These are phyloP conservation scores for Biscogniauxia mediterranea DNA, from an alignment of 2,329 filamentous ascomycete genomes.

Conservation along the genomic window DNA sequence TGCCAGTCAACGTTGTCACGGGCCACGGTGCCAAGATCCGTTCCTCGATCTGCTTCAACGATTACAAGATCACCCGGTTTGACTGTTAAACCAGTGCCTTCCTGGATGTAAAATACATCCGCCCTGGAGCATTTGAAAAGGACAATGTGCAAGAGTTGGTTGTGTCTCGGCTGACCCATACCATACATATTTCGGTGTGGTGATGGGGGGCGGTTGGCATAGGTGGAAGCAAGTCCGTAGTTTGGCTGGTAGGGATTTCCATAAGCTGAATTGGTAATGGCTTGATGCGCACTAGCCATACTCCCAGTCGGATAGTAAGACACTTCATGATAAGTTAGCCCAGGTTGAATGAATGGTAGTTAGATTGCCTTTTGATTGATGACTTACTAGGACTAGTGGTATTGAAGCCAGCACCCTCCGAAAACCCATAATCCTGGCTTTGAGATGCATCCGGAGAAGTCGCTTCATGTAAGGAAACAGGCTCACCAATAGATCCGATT, in stretches of 20 bases:
- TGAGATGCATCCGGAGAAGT: slow-evolving; percentile 43
- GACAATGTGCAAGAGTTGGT: slow-evolving; percentile 80
- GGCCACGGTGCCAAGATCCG: slow-evolving; percentile 89
- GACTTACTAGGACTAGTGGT: slow-evolving; percentile 42
- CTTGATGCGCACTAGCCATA: slow-evolving; percentile 35
- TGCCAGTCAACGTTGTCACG: slow-evolving; percentile 86
- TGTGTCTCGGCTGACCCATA: slow-evolving; percentile 60
- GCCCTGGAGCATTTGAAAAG: slow-evolving; percentile 95
- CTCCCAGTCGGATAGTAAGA: slow-evolving; percentile 38
- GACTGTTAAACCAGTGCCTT: slow-evolving; percentile 87
- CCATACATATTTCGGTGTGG: slow-evolving; percentile 62
- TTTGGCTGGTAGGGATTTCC: slow-evolving; percentile 45
- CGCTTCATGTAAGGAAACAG: slow-evolving; percentile 46
- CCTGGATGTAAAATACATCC: slow-evolving; percentile 95
- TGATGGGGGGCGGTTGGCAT: slow-evolving; percentile 53
- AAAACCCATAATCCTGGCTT: slow-evolving; percentile 44
- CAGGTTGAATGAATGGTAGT: neutral
- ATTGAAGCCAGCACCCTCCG: slow-evolving; percentile 38
- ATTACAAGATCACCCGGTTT: slow-evolving; percentile 94
- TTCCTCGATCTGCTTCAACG: slow-evolving; percentile 93
- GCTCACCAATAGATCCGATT: slow-evolving; percentile 59
- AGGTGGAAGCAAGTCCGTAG: slow-evolving; percentile 45
- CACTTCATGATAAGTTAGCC: slow-evolving; percentile 32
- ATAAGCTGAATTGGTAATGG: slow-evolving; percentile 38
- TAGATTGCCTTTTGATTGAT: neutral